Evolutionary conservation across 1,284 basidiomycete genomes (phyloP).

Genomic region (Papiliotrema nemorosa): DNA sequence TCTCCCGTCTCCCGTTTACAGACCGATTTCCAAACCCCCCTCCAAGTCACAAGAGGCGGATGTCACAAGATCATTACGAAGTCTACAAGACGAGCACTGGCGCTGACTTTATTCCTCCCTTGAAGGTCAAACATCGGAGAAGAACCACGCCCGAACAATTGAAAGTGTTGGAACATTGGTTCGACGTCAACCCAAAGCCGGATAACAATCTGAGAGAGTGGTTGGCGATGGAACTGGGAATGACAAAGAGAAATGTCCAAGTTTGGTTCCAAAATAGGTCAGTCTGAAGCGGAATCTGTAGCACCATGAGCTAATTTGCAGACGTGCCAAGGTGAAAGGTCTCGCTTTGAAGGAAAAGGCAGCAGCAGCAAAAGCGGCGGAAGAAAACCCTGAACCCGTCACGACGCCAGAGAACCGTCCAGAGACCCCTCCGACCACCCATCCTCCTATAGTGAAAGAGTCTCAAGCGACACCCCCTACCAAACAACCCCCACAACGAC

Average conservation of each 20-base stretch:
- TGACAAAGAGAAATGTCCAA: slow-evolving; percentile 90
- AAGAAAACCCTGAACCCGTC: background rate
- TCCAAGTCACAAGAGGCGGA: no score
- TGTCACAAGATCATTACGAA: background rate
- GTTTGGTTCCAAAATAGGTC: slow-evolving; percentile 92
- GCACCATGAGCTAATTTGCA: slow-evolving; percentile 34
- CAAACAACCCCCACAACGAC: background rate
- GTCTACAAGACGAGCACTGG: background rate
- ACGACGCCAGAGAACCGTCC: background rate
- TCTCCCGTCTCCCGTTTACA: no score
- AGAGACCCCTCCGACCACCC: background rate
- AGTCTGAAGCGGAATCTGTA: slow-evolving; percentile 19
- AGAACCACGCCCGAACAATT: slow-evolving; percentile 78
- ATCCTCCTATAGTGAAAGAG: background rate
- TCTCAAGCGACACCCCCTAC: background rate
- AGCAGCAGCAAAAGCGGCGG: slow-evolving; percentile 21
- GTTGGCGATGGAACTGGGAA: slow-evolving; percentile 75
- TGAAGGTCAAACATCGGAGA: slow-evolving; percentile 79
- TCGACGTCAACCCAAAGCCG: slow-evolving; percentile 81
- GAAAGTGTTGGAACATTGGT: slow-evolving; percentile 78
- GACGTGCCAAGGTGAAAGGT: slow-evolving; percentile 77
- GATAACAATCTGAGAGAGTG: slow-evolving; percentile 73
- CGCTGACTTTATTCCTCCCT: background rate
- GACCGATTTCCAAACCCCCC: no score
- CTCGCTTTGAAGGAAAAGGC: slow-evolving; percentile 45